phyloP scores from a whole-genome alignment of 1,139 yeast genomes.

The Suhomyces bribrorum region DNA sequence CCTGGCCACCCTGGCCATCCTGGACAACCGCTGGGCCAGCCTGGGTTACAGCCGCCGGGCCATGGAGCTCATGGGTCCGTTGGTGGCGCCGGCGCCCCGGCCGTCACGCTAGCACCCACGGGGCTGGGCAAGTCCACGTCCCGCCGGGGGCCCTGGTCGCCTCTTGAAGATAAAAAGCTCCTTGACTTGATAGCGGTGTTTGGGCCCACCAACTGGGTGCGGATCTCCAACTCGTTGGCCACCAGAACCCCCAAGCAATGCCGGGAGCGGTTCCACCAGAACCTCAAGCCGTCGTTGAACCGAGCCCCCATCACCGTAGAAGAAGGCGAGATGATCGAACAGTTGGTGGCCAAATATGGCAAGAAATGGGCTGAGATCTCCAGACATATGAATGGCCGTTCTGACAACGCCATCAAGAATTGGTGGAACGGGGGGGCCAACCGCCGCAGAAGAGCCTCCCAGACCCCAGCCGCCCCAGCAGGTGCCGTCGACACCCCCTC shows the following conservation, averaged over 20 bases:
- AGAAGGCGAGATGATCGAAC: conserved; percentile 81
- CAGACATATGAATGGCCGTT: conserved; percentile 79
- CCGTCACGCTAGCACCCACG: neutral
- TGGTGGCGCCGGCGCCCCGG: neutral
- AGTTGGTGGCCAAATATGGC: conserved; percentile 76
- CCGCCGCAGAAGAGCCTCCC: conserved; percentile 59
- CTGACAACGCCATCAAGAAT: conserved; percentile 89
- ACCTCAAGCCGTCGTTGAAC: conserved; percentile 80
- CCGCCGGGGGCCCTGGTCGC: conserved; percentile 84
- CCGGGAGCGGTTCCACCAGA: conserved; percentile 89
- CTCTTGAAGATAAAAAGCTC: conserved; percentile 75
- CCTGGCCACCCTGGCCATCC: neutral
- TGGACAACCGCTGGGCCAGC: conserved; percentile 1
- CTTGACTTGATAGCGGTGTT: conserved; percentile 67
- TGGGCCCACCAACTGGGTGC: conserved; percentile 92
- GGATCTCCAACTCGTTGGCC: conserved; percentile 70
- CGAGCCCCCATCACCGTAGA: conserved; percentile 81
- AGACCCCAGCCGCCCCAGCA: conserved; percentile 5
- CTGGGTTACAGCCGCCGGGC: neutral
- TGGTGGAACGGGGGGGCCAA: conserved; percentile 98
- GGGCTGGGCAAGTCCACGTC: conserved; percentile 7
- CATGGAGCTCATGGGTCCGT: neutral
- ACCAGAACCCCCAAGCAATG: conserved; percentile 91
- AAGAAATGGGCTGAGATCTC: conserved; percentile 96
- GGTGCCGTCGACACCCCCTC: neutral